Evolutionary conservation across 495 filamentous ascomycete species (phyloP).

Genomic region (Xylaria flabelliformis): DNA sequence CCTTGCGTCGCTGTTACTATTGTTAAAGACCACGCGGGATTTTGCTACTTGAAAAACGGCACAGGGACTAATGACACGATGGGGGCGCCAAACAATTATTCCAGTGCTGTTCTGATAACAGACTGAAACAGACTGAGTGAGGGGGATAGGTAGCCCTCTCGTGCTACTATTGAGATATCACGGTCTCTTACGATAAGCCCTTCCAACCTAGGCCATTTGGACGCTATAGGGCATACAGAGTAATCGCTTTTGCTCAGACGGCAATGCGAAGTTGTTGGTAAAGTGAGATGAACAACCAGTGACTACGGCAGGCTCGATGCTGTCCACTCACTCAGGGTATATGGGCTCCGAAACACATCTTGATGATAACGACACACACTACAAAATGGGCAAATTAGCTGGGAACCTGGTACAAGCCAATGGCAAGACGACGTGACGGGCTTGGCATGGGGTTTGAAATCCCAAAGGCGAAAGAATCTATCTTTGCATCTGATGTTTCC

Average conservation of each 20-base stretch:
- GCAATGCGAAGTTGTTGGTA: background rate
- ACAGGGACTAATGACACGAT: slow-evolving; percentile 43
- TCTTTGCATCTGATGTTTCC: background rate
- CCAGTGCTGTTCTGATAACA: slow-evolving; percentile 40
- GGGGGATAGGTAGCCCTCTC: background rate
- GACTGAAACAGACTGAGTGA: background rate
- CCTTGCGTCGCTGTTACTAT: slow-evolving; percentile 42
- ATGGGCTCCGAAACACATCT: background rate
- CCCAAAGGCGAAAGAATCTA: background rate
- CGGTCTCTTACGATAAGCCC: background rate
- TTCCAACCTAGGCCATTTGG: background rate
- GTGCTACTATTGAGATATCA: background rate
- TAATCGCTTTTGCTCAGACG: background rate
- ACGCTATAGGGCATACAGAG: background rate
- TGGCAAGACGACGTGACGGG: background rate
- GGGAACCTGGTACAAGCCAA: background rate
- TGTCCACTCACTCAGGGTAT: background rate
- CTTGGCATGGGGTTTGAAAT: background rate
- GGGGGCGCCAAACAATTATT: slow-evolving; percentile 33
- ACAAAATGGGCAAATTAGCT: background rate
- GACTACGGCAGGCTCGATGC: background rate
- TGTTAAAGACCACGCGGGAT: slow-evolving; percentile 37
- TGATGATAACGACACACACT: too few species aligned
- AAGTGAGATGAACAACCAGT: background rate
- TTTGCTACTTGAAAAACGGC: slow-evolving; percentile 49